These are phyloP conservation scores for Apiotrichum domesticum DNA, from an alignment of 1,284 basidiomycete genomes.

Conservation along the genomic window DNA sequence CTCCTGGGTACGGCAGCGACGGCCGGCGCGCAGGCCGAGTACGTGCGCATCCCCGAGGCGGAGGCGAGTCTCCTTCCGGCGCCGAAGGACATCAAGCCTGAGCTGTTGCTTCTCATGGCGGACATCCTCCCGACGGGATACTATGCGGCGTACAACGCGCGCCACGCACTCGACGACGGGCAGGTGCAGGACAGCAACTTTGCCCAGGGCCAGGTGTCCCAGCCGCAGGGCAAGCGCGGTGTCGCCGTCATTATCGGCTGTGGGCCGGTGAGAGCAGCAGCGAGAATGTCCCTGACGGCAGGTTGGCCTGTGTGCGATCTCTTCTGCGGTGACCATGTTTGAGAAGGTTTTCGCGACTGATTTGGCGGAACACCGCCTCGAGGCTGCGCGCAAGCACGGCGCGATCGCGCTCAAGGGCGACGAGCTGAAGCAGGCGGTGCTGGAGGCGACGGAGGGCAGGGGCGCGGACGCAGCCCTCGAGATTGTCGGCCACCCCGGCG, in stretches of 20 bases:
- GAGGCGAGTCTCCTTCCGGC: conserved; percentile 46
- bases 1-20: conserved; percentile 52
- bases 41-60: conserved; percentile 62
- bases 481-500: conserved; percentile 71
- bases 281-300: background rate
- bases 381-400: conserved; percentile 39
- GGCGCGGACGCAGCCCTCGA: conserved; percentile 52
- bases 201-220: conserved; percentile 3
- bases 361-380: conserved; percentile 23
- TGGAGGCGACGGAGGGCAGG: conserved; percentile 38
- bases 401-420: conserved; percentile 37
- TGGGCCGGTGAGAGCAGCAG: conserved; percentile 40
- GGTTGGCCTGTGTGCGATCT: conserved; percentile 46
- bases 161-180: conserved; percentile 30
- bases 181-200: conserved; percentile 1
- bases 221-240: conserved; percentile 28
- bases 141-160: conserved; percentile 46
- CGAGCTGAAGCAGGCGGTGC: conserved; percentile 27
- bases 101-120: conserved; percentile 47
- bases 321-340: conserved; percentile 44
- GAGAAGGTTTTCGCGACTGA: conserved; percentile 39
- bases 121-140: conserved; percentile 50
- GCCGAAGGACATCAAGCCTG: conserved; percentile 38
- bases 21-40: conserved; percentile 81
- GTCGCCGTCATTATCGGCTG: conserved; percentile 47